These are phyloP conservation scores for Astraeus odoratus DNA, from an alignment of 768 basidiomycete species.

Conservation along the genomic window DNA sequence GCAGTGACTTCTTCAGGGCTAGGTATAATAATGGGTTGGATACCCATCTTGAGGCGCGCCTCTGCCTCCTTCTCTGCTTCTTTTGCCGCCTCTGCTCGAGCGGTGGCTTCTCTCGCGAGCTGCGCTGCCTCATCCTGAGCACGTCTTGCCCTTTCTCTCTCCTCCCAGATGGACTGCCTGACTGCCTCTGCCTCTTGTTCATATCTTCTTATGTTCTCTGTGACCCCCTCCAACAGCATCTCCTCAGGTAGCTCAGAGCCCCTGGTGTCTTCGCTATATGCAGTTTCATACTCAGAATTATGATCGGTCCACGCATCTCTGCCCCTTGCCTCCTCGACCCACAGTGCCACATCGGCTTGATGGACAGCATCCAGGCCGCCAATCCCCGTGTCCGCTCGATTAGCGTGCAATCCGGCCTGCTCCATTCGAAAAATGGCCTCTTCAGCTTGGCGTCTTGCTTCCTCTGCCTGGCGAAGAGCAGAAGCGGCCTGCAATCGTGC, in stretches of 20 bases:
- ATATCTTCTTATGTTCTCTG: not conserved
- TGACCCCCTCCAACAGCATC: not conserved
- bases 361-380: not conserved
- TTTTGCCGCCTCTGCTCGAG: not conserved
- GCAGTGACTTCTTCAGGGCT: conserved; percentile 8
- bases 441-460: conserved; percentile 1
- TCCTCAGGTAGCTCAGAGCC: not conserved
- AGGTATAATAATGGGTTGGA: conserved; percentile 13
- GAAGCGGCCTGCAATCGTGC: not conserved
- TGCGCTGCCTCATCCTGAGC: not conserved
- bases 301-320: not conserved
- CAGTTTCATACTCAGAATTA: not conserved
- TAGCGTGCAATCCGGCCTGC: not conserved
- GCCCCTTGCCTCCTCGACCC: not conserved
- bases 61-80: conserved; percentile 5
- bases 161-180: conserved; percentile 1
- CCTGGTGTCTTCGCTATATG: not conserved
- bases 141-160: not conserved
- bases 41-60: conserved; percentile 5
- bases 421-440: not conserved
- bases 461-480: not conserved
- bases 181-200: not conserved
- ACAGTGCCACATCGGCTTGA: not conserved
- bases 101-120: not conserved
- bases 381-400: not conserved